These are phyloP conservation scores for Sporothrix phasma DNA, from an alignment of 2,329 filamentous ascomycete genomes.

Conservation along the genomic window DNA sequence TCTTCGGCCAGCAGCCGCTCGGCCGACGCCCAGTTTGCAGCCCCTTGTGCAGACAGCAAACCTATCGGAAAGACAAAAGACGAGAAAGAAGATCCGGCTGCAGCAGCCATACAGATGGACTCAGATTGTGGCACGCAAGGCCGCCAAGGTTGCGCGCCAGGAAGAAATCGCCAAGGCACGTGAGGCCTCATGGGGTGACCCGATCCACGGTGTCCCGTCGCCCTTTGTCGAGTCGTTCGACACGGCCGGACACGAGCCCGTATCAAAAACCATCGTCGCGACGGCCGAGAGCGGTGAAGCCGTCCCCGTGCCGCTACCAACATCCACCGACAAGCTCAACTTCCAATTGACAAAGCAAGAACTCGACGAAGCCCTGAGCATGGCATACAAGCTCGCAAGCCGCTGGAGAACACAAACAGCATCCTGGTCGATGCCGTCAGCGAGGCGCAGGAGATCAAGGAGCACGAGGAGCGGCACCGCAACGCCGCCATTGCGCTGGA, in stretches of 20 bases:
- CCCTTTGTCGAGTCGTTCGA: conserved; percentile 78
- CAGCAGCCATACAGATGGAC: conserved; percentile 75
- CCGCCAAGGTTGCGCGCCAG: conserved; percentile 69
- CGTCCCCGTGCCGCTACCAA: conserved; percentile 35
- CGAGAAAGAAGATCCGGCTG: conserved; percentile 55
- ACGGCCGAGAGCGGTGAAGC: neutral
- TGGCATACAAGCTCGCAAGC: conserved; percentile 58
- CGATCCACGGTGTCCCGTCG: conserved; percentile 67
- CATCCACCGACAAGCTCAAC: conserved; percentile 53
- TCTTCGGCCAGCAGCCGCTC: conserved; percentile 43
- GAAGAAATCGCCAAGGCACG: conserved; percentile 57
- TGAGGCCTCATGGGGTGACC: conserved; percentile 58
- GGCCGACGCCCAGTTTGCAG: conserved; percentile 39
- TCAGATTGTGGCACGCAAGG: conserved; percentile 73
- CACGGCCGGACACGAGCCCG: conserved; percentile 42
- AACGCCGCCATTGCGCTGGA: conserved; percentile 66
- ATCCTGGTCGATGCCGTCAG: conserved; percentile 32
- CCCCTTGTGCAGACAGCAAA: conserved; percentile 56
- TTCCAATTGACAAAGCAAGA: conserved; percentile 62
- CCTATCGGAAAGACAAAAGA: conserved; percentile 51
- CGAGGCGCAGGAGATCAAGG: conserved; percentile 28
- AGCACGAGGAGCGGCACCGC: conserved; percentile 48
- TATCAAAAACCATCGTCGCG: conserved; percentile 24
- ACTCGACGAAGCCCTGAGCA: conserved; percentile 54
- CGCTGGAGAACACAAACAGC: conserved; percentile 30